These are phyloP conservation scores for Alternaria sp. DNA, from an alignment of 2,329 filamentous ascomycete genomes.

Conservation along the genomic window DNA sequence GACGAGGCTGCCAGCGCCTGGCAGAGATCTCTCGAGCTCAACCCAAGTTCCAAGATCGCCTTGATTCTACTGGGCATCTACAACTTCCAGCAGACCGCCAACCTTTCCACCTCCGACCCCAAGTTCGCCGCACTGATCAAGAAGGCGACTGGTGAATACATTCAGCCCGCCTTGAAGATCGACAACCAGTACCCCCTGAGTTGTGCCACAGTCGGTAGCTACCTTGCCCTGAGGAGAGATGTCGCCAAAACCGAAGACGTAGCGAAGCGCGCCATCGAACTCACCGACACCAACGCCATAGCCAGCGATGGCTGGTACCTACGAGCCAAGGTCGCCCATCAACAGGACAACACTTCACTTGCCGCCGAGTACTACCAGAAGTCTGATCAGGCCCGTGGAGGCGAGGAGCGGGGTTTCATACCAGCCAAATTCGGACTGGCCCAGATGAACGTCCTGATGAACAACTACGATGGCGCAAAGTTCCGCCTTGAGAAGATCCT, in stretches of 20 bases:
- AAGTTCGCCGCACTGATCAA: constrained; percentile 87
- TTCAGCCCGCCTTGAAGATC: constrained; percentile 89
- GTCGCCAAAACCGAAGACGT: constrained; percentile 83
- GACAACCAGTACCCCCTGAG: constrained; percentile 91
- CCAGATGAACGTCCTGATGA: constrained; percentile 83
- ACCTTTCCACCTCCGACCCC: constrained; percentile 80
- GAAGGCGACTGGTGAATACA: constrained; percentile 92
- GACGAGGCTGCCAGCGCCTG: constrained; percentile 90
- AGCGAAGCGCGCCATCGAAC: constrained; percentile 90
- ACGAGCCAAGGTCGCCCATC: constrained; percentile 88
- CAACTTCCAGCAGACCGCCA: constrained; percentile 85
- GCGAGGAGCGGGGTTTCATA: constrained; percentile 86
- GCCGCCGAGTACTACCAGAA: constrained; percentile 87
- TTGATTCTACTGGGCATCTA: constrained; percentile 90
- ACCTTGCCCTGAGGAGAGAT: constrained; percentile 84
- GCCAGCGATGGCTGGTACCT: constrained; percentile 98
- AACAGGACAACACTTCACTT: constrained; percentile 73
- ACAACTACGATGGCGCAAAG: constrained; percentile 89
- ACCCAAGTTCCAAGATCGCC: constrained; percentile 84
- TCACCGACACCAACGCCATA: constrained; percentile 94
- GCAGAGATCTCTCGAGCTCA: constrained; percentile 84
- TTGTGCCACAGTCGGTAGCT: constrained; percentile 86
- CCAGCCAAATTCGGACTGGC: constrained; percentile 95
- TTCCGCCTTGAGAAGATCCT: constrained; percentile 93
- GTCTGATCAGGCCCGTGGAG: constrained; percentile 89